Conservation (phyloP, 164 flowering plant species). For the Annona squamosa region DNA sequence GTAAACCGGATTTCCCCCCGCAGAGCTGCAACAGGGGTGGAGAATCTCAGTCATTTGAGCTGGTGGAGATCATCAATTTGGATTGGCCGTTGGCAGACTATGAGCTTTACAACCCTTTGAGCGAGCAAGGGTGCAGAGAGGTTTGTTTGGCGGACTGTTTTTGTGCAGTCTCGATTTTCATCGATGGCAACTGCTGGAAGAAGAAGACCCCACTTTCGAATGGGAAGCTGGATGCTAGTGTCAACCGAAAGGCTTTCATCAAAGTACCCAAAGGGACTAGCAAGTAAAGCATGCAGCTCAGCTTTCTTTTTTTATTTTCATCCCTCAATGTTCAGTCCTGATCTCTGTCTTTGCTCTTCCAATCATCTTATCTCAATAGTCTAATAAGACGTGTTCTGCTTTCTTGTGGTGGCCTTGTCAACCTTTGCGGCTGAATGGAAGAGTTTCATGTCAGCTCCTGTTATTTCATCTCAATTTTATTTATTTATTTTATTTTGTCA, state of each 20-base stretch:
- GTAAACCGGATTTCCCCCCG: constrained; percentile 3
- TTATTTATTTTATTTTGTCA: too few relatives aligned
- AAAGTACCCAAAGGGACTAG: constrained; percentile 6
- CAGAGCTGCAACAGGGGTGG: constrained; percentile 5
- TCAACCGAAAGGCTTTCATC: constrained; percentile 23
- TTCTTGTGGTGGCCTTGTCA: neutral
- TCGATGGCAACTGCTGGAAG: constrained; percentile 29
- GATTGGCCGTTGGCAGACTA: constrained; percentile 40
- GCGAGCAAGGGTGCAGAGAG: constrained; percentile 28
- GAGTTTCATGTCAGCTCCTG: too few relatives aligned
- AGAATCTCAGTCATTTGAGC: constrained; percentile 6
- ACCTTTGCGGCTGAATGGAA: too few relatives aligned
- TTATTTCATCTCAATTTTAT: too few relatives aligned
- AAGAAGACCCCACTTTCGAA: constrained; percentile 29
- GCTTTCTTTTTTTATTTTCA: neutral
- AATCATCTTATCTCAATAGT: neutral
- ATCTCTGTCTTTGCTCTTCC: constrained; percentile 3
- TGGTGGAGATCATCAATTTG: constrained; percentile 14
- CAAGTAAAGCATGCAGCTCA: neutral
- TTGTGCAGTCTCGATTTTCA: constrained; percentile 34
- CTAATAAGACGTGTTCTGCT: neutral
- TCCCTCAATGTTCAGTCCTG: neutral
- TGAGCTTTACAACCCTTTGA: constrained; percentile 6
- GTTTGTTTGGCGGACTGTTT: constrained; percentile 39
- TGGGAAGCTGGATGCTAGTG: constrained; percentile 17